Evolutionary conservation across 2,329 filamentous ascomycete species (phyloP).

Genomic region (Diplodia mutila): DNA sequence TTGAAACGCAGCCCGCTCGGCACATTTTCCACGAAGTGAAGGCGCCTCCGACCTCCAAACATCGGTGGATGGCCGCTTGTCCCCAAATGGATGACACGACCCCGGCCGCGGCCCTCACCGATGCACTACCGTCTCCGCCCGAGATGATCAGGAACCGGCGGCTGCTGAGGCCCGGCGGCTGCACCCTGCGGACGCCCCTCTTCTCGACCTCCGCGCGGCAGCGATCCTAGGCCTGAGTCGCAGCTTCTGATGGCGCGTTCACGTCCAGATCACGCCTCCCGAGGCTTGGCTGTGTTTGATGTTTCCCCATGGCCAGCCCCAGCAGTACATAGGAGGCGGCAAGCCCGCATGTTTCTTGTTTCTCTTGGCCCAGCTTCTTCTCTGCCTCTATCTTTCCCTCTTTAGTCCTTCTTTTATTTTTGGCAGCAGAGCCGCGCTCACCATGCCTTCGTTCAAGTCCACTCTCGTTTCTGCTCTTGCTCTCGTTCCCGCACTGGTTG

Average conservation of each 20-base stretch:
- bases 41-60: background rate
- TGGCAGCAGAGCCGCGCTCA: slow-evolving; percentile 24
- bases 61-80: slow-evolving; percentile 8
- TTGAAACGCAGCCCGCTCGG: slow-evolving; percentile 16
- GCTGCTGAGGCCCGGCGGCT: slow-evolving; percentile 10
- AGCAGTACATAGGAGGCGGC: slow-evolving; percentile 6
- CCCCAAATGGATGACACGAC: slow-evolving; percentile 14
- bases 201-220: background rate
- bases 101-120: background rate
- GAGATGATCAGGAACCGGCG: slow-evolving; percentile 11
- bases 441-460: slow-evolving; percentile 34
- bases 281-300: slow-evolving; percentile 15
- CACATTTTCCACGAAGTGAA: slow-evolving; percentile 9
- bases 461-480: slow-evolving; percentile 32
- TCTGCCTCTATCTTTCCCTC: slow-evolving; percentile 6
- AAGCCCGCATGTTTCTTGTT: slow-evolving; percentile 20
- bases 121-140: background rate
- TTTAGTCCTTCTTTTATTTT: slow-evolving; percentile 7
- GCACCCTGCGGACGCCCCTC: background rate
- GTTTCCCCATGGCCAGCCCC: background rate
- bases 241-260: slow-evolving; percentile 12
- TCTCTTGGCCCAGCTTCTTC: slow-evolving; percentile 8
- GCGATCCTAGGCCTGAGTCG: slow-evolving; percentile 6
- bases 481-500: slow-evolving; percentile 30
- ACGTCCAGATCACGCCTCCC: slow-evolving; percentile 1